Percentiles rank a stretch among this genome's conserved stretches.
Conservation (phyloP, 352 stramenopile species). For the Halophytophthora polymorphica region DNA sequence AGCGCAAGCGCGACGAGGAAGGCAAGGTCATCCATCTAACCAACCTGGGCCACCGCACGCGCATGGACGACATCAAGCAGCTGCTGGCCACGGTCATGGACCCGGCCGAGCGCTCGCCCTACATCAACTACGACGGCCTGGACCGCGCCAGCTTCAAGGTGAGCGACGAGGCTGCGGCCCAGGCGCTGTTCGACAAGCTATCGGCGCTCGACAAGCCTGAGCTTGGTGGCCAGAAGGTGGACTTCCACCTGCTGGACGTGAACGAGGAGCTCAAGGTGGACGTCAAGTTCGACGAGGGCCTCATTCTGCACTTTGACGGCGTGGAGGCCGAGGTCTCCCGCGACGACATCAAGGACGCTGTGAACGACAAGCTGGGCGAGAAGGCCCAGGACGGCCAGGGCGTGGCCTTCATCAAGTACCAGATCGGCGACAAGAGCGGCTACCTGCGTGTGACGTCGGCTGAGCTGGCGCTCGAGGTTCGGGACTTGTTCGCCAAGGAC, state of each 20-base stretch:
- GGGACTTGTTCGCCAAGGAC: conserved; percentile 51
- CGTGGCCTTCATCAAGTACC: conserved; percentile 86
- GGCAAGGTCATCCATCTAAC: conserved; percentile 82
- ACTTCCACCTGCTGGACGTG: conserved; percentile 70
- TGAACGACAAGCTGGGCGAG: conserved; percentile 81
- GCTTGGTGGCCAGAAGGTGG: conserved; percentile 72
- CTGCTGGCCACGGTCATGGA: conserved; percentile 57
- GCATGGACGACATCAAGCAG: conserved; percentile 84
- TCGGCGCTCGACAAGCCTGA: conserved; percentile 47
- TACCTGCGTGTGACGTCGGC: conserved; percentile 59
- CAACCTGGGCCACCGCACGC: conserved; percentile 68
- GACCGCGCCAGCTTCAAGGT: conserved; percentile 73
- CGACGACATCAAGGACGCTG: conserved; percentile 83
- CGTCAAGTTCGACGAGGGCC: conserved; percentile 77
- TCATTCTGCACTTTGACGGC: conserved; percentile 83
- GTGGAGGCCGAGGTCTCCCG: conserved; percentile 78
- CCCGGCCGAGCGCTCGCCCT: conserved; percentile 48
- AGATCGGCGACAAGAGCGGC: conserved; percentile 70
- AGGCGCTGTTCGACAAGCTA: conserved; percentile 73
- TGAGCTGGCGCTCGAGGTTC: conserved; percentile 61
- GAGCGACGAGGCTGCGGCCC: conserved; percentile 36
- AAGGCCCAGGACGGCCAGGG: conserved; percentile 55
- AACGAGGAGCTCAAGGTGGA: conserved; percentile 74
- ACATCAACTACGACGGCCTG: conserved; percentile 80
- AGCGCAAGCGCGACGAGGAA: conserved; percentile 67